phyloP scores from a whole-genome alignment of 257 asterid species.

The Cynanchum wilfordii region DNA sequence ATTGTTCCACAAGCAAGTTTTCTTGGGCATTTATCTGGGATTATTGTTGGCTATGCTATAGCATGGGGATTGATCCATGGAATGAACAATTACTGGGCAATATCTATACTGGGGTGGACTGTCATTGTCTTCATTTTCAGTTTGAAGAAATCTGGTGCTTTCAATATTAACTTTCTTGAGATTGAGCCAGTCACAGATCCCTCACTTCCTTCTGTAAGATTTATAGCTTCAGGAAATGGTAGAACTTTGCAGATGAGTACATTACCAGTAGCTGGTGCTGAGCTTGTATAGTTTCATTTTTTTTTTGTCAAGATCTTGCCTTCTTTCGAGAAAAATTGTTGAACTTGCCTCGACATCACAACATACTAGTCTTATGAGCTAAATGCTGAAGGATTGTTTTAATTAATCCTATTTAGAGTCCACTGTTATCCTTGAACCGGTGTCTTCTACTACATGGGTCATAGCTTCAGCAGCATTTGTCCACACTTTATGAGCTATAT shows the following conservation, averaged over 20 bases:
- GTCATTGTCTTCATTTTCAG: constrained; percentile 55
- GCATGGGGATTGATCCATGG: constrained; percentile 94
- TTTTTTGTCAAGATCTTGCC: constrained; percentile 8
- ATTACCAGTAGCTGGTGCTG: constrained; percentile 41
- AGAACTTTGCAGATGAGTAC: constrained; percentile 70
- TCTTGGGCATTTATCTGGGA: constrained; percentile 86
- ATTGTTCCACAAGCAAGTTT: constrained; percentile 97
- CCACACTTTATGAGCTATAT: not conserved
- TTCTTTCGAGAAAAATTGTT: constrained; percentile 9
- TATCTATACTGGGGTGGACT: constrained; percentile 83
- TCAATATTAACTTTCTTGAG: constrained; percentile 65
- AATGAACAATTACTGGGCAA: constrained; percentile 90
- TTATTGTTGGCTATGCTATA: constrained; percentile 75
- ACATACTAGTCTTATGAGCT: not conserved
- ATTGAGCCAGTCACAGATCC: constrained; percentile 78
- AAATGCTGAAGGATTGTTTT: constrained; percentile 2
- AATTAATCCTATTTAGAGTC: not conserved
- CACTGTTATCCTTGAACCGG: not conserved
- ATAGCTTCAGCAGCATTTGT: not conserved
- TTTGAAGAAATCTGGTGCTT: constrained; percentile 84
- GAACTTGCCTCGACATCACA: constrained; percentile 1
- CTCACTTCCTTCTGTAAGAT: constrained; percentile 75
- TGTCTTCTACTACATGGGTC: not conserved
- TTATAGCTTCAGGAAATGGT: constrained; percentile 60
- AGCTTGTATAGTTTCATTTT: constrained; percentile 72